Evolutionary conservation across 1,284 basidiomycete genomes (phyloP), one percentile per base, ranked within the genome.

Genomic region (Puccinia sorghi): DNA sequence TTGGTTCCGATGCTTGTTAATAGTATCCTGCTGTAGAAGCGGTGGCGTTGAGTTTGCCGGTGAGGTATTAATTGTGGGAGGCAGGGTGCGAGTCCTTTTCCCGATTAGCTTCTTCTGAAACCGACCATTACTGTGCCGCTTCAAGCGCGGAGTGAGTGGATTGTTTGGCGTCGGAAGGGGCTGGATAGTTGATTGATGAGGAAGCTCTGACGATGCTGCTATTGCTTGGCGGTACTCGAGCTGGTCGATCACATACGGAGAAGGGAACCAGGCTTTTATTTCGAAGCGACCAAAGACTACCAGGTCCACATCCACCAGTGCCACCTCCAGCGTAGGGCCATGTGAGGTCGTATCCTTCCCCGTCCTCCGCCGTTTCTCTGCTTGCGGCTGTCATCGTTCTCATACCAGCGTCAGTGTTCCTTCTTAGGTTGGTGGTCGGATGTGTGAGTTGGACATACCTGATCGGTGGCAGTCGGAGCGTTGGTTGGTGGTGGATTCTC

Each of bases 261-360:
- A 84, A 54, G 82, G 79, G 80, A 84, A 85, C 84, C 84, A 85
- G 3, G 84, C 81, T 76, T 82, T 83, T 76, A 85, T 85, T 48
- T 83, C 83, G 66, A 82, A 83, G 27, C 77, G 81, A 57, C 84
- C 84, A 75, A 83, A 84, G 50, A 83, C 77, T 54, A 84, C 84
- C 15, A 83, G 81, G 61, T 72, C 54, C 32, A 72, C 43, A 32
- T 78, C 56, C 13, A 76, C 74, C 15, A 76, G 50, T 12, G 52
- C 63, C 46, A 76, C 63, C 39, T 76, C 69, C 15, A 54, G 32
- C 11, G 50, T 71, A 1, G 69, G 69, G 20, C 69, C 69, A 71
- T 71, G 69, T 9, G 50, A 54, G 37, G 46, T 54, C 32, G 43
- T 71, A 50, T 71, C 69, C 50, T 54, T 71, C 8, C 69, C 69